A percentile compares a stretch with the other conserved stretches of the same genome.
These are phyloP conservation scores for Ceriops zippeliana DNA, from an alignment of 345 rosid genomes.

Conservation along the genomic window DNA sequence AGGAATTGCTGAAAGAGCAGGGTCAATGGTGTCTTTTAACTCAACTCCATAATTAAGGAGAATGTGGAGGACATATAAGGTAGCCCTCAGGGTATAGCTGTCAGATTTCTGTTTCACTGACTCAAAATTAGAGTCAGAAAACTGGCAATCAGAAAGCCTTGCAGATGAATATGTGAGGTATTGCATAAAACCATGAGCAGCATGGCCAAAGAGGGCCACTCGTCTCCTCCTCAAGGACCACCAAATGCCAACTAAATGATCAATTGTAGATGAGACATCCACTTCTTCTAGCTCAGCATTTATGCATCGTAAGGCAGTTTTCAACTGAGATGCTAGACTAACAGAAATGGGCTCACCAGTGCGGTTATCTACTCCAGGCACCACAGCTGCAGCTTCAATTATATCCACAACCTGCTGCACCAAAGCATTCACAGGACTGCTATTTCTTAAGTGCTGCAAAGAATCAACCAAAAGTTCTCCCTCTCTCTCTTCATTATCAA, in stretches of 20 bases:
- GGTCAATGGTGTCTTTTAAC: slow-evolving; percentile 69
- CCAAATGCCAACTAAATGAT: slow-evolving; percentile 66
- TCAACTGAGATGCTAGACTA: slow-evolving; percentile 61
- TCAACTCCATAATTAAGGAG: slow-evolving; percentile 83
- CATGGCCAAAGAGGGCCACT: slow-evolving; percentile 77
- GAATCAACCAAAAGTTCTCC: slow-evolving; percentile 24
- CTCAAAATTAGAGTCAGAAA: slow-evolving; percentile 48
- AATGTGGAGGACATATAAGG: slow-evolving; percentile 70
- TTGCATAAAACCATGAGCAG: slow-evolving; percentile 73
- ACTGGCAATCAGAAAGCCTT: slow-evolving; percentile 40
- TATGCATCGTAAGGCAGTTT: slow-evolving; percentile 32
- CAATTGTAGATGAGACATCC: slow-evolving; percentile 41
- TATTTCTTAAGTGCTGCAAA: slow-evolving; percentile 34
- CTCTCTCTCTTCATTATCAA: slow-evolving; percentile 32
- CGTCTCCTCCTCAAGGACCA: slow-evolving; percentile 80
- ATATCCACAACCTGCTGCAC: slow-evolving; percentile 53
- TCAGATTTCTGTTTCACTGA: slow-evolving; percentile 53
- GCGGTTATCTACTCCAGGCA: slow-evolving; percentile 58
- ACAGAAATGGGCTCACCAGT: slow-evolving; percentile 52
- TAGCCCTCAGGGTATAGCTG: slow-evolving; percentile 69
- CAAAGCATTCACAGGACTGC: slow-evolving; percentile 32
- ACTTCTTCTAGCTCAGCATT: slow-evolving; percentile 41
- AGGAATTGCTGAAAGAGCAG: slow-evolving; percentile 72
- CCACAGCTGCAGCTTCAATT: slow-evolving; percentile 70
- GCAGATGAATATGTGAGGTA: slow-evolving; percentile 66